A percentile compares a stretch with the other conserved stretches of the same genome.
phyloP scores from a whole-genome alignment of 306 rosid species.

The Nissolia schottii region DNA sequence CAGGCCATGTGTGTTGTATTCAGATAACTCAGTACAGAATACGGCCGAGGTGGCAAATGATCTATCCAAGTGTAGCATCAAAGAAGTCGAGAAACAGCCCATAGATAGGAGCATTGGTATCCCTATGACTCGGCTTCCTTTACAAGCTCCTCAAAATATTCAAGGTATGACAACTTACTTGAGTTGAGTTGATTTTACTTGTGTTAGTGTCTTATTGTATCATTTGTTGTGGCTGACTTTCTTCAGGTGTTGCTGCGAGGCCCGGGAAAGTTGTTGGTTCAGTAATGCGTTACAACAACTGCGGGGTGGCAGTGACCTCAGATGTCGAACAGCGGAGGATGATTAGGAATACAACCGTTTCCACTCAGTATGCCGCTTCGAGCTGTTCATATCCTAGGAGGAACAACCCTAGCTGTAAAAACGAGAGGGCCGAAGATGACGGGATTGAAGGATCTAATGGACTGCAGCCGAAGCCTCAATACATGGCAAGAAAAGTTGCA shows the following conservation, averaged over 20 bases:
- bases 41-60: conserved; percentile 64
- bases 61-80: conserved; percentile 81
- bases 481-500: conserved; percentile 86
- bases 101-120: conserved; percentile 56
- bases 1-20: conserved; percentile 80
- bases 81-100: conserved; percentile 72
- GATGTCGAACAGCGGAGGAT: conserved; percentile 82
- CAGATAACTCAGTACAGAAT: conserved; percentile 54
- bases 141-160: conserved; percentile 73
- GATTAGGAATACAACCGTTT: conserved; percentile 54
- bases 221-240: neutral
- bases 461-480: conserved; percentile 85
- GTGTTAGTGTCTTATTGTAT: too few relatives aligned
- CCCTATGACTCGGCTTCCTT: conserved; percentile 62
- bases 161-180: conserved; percentile 52
- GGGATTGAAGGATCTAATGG: conserved; percentile 74
- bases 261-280: conserved; percentile 91
- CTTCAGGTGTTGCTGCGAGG: conserved; percentile 80
- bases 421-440: conserved; percentile 67
- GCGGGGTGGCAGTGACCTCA: conserved; percentile 60
- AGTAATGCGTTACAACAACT: conserved; percentile 70
- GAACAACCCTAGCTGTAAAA: conserved; percentile 64
- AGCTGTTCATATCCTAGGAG: conserved; percentile 76
- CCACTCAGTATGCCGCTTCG: conserved; percentile 54
- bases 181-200: neutral